A percentile compares a stretch with the other conserved stretches of the same genome.
phyloP scores from a whole-genome alignment of 148 eudicot genomes.

The Camellia japonica region DNA sequence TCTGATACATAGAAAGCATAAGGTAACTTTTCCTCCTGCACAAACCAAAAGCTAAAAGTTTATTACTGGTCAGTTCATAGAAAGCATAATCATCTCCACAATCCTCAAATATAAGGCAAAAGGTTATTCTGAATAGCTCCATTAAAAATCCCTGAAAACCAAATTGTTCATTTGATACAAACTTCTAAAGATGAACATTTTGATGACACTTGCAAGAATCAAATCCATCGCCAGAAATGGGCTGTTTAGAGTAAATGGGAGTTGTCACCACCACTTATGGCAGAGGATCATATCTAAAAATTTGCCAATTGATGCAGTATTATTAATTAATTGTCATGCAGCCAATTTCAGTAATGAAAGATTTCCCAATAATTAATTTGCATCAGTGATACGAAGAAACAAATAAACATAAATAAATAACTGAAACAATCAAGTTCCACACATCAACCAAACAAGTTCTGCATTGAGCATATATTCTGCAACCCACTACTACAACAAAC shows the following conservation, averaged over 20 bases:
- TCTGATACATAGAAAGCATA: conserved; percentile 91
- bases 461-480: background rate
- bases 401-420: background rate
- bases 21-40: conserved; percentile 89
- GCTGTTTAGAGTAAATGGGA: background rate
- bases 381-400: background rate
- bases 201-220: background rate
- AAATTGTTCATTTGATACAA: background rate
- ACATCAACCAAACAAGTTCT: background rate
- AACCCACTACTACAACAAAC: background rate
- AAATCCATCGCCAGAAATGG: background rate
- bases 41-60: conserved; percentile 11
- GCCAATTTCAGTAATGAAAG: background rate
- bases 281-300: background rate
- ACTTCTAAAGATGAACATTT: background rate
- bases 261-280: background rate
- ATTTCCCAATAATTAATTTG: background rate
- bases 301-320: background rate
- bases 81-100: background rate
- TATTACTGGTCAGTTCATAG: background rate
- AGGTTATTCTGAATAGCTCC: background rate
- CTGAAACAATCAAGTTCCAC: background rate
- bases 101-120: background rate
- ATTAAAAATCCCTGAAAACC: background rate
- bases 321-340: background rate